phyloP scores from a whole-genome alignment of 805 yeast genomes.

The Yarrowia osloensis region DNA sequence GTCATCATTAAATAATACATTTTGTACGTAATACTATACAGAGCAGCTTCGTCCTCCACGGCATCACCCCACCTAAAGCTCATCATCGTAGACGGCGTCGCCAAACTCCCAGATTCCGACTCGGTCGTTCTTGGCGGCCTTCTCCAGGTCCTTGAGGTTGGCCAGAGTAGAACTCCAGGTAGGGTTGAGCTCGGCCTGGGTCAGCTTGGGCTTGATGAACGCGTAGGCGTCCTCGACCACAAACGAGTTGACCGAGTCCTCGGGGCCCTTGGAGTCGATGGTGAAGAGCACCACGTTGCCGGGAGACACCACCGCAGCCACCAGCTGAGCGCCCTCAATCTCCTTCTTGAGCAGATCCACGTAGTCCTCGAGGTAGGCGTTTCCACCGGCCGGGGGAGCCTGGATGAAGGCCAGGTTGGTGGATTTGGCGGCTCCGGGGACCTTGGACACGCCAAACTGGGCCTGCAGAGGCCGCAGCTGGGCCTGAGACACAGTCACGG shows the following conservation, averaged over 20 bases:
- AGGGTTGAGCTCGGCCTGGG: constrained; percentile 33
- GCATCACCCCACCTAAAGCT: not conserved
- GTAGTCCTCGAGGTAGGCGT: constrained; percentile 58
- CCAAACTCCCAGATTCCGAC: constrained; percentile 77
- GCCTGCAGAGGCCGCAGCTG: constrained; percentile 51
- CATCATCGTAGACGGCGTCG: constrained; percentile 63
- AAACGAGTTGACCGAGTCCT: constrained; percentile 61
- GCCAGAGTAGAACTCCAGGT: constrained; percentile 46
- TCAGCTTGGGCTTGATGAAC: constrained; percentile 46
- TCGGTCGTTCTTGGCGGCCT: constrained; percentile 52
- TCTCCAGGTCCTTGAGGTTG: constrained; percentile 49
- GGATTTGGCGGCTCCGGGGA: constrained; percentile 59
- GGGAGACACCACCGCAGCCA: constrained; percentile 48
- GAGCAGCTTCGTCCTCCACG: too few relatives aligned
- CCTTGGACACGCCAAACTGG: constrained; percentile 47
- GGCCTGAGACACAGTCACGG: constrained; percentile 49
- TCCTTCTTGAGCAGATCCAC: constrained; percentile 56
- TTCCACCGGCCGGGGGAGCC: constrained; percentile 59
- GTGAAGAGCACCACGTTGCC: constrained; percentile 55
- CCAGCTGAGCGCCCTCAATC: constrained; percentile 54
- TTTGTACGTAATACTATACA: too few relatives aligned
- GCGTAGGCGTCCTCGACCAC: constrained; percentile 63
- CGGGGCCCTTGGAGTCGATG: constrained; percentile 54
- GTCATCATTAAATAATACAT: too few relatives aligned
- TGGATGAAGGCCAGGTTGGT: constrained; percentile 55